Base-by-base conservation (phyloP, 352 stramenopile genomes). In the Phytophthora ohioensis region DNA sequence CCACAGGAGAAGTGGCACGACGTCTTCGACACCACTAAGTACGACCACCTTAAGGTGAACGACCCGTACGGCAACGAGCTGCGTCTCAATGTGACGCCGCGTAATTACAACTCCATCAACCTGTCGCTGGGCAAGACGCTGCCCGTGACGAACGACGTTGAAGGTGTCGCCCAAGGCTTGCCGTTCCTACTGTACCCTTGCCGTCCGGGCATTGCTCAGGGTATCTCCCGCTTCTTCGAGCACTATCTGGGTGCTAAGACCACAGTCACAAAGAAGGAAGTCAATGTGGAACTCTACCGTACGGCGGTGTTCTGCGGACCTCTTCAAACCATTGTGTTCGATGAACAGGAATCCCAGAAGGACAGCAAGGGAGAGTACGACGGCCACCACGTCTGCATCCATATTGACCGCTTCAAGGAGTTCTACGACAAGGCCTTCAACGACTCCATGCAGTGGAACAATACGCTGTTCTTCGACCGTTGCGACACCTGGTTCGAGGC, bases 361-460 rank as follows among this genome's bases (percentile, higher is more conserved):
- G 75, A 84, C 57, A 85, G 47, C 69, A 87, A 80, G 72, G 82
- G 82, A 42, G 82, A 88, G 67, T 92, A 92, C 65, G 84, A 92
- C 64, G 84, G 84, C 38, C 82, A 92, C 71, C 84, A 92, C 71
- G 65, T 92, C 61, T 92, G 84, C 69, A 87, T 92, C 64, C 82
- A 92, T 68, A 90, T 92, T 32, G 75, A 88, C 55, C 77, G 81
- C 38, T 92, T 92, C 60, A 79, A 92, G 57, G 78, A 87, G 60
- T 81, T 69, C 48, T 91, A 89, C 73, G 73, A 91, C 67, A 69
- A 83, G 47, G 82, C 82, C 4, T 71, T 56, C 69, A 84, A 85
- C 56, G 82, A 90, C 17, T 67, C 75, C 30, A 88, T 90, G 78
- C 75, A 87, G 53, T 92, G 82, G 84, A 92, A 90, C 73, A 92